Evolutionary conservation across 1,284 basidiomycete genomes (phyloP).

Genomic region (Neolentinus lepideus): DNA sequence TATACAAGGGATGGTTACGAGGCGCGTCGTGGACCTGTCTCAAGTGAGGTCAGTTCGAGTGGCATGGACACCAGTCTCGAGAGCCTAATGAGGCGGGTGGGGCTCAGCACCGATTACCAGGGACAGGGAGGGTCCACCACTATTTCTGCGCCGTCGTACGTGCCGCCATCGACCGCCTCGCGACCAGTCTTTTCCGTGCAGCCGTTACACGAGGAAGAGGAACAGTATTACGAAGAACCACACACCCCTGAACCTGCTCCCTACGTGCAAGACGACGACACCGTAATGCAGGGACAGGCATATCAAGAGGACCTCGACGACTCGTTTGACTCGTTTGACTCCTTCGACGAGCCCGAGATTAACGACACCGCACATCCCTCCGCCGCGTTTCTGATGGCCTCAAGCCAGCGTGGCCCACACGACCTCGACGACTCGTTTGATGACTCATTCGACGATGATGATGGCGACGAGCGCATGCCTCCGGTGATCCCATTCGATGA

Average conservation of each 20-base stretch:
- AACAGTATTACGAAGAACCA: background rate
- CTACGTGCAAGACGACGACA: slow-evolving; percentile 9
- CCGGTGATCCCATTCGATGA: slow-evolving; percentile 23
- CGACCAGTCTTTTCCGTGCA: background rate
- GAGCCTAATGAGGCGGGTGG: slow-evolving; percentile 46
- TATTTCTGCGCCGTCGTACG: background rate
- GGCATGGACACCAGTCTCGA: slow-evolving; percentile 34
- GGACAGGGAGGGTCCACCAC: background rate
- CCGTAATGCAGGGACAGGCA: slow-evolving; percentile 2
- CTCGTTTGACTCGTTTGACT: slow-evolving; percentile 57
- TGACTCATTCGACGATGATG: slow-evolving; percentile 2
- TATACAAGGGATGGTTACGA: slow-evolving; percentile 34
- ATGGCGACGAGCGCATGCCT: slow-evolving; percentile 10
- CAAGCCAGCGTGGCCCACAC: slow-evolving; percentile 32
- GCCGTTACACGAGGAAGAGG: background rate
- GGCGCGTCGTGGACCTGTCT: slow-evolving; percentile 12
- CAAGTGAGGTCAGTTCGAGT: slow-evolving; percentile 13
- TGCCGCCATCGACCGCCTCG: background rate
- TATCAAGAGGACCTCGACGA: slow-evolving; percentile 28
- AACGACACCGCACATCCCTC: slow-evolving; percentile 22
- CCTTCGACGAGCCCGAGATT: slow-evolving; percentile 32
- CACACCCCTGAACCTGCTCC: background rate
- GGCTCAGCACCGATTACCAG: slow-evolving; percentile 17
- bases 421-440: slow-evolving; percentile 25
- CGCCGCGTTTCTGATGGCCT: slow-evolving; percentile 23